phyloP scores from a whole-genome alignment of 2,329 filamentous ascomycete species.

The Ceratocystis variospora region DNA sequence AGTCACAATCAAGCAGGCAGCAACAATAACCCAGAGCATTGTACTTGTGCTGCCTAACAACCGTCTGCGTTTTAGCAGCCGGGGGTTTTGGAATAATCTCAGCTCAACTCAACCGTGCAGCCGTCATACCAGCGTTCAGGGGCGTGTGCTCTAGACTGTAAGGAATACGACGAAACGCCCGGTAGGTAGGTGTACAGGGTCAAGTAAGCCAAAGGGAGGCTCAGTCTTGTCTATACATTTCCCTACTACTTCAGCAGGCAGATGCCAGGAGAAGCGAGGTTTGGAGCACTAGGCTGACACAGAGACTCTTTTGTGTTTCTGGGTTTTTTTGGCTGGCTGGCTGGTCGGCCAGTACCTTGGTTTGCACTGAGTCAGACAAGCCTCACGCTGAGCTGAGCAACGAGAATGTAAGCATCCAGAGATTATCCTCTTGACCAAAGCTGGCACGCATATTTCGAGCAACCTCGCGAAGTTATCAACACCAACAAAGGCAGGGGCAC shows the following conservation, averaged over 20 bases:
- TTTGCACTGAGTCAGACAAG: neutral
- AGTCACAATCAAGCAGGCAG: neutral
- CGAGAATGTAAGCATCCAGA: too few species aligned
- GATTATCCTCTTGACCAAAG: too few species aligned
- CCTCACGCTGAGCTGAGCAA: neutral
- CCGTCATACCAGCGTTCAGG: neutral
- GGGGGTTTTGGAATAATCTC: neutral
- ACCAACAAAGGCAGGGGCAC: neutral
- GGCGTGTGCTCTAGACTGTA: neutral
- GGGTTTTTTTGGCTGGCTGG: neutral
- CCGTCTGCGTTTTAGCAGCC: neutral
- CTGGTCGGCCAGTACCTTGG: neutral
- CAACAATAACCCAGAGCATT: neutral
- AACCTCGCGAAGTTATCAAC: neutral
- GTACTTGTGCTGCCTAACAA: neutral
- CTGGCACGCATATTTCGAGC: too few species aligned
- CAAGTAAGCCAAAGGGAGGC: neutral
- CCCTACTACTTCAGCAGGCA: neutral
- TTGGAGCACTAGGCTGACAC: neutral
- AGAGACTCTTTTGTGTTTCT: neutral
- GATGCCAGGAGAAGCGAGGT: neutral
- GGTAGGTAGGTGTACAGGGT: neutral
- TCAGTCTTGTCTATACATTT: neutral
- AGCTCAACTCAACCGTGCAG: neutral
- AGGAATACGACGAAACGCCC: neutral